Conservation (phyloP, 192 early-diverging fungal genomes). For the Ambispora gerdemannii region DNA sequence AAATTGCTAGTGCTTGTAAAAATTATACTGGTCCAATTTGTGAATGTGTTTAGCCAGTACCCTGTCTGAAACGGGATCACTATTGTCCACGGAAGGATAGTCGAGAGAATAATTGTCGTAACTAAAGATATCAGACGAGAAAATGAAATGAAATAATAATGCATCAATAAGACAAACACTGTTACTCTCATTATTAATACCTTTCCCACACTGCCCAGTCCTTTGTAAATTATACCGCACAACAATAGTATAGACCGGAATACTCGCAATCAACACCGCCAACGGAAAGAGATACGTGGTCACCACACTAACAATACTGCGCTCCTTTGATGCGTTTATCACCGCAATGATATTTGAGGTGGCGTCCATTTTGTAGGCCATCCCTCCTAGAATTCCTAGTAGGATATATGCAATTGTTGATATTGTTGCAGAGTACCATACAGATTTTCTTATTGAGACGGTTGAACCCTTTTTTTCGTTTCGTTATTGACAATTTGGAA, state of each 20-base stretch:
- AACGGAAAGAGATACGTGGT: conserved; percentile 55
- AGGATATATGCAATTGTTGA: conserved; percentile 57
- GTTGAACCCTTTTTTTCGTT: conserved; percentile 37
- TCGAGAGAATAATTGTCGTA: conserved; percentile 53
- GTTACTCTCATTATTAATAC: conserved; percentile 27
- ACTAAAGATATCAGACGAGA: conserved; percentile 33
- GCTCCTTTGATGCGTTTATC: conserved; percentile 30
- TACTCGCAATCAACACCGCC: conserved; percentile 59
- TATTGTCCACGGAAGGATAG: conserved; percentile 58
- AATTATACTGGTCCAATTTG: conserved; percentile 62
- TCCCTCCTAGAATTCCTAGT: conserved; percentile 47
- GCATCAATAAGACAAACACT: background rate
- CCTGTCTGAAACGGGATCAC: conserved; percentile 69
- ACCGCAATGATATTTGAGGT: conserved; percentile 45
- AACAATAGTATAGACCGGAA: conserved; percentile 70
- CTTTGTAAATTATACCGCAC: conserved; percentile 57
- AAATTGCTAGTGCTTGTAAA: conserved; percentile 67
- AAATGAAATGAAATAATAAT: background rate
- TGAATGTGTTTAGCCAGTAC: conserved; percentile 48
- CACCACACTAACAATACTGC: conserved; percentile 38
- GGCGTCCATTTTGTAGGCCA: conserved; percentile 44
- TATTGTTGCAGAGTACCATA: conserved; percentile 50
- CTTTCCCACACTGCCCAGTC: conserved; percentile 43
- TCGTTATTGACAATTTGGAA: background rate
- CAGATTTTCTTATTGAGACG: conserved; percentile 58